Percentiles rank a stretch among this genome's conserved stretches.
Conservation (phyloP, 306 rosid genomes). For the Leucaena leucocephala region DNA sequence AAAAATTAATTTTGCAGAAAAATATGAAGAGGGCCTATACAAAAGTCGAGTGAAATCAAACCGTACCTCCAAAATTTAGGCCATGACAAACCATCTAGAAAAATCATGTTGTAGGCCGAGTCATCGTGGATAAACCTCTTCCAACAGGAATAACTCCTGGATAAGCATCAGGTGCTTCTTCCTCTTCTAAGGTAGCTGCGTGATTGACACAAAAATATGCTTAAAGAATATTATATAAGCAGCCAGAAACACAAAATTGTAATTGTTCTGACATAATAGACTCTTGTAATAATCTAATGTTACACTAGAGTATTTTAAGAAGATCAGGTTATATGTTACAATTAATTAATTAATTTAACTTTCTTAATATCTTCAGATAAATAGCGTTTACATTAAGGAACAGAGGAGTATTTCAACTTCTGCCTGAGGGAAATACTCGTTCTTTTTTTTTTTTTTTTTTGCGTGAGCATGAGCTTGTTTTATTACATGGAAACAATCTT, state of each 20-base stretch:
- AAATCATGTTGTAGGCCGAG: constrained; percentile 85
- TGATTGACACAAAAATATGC: neutral
- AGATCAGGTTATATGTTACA: too few relatives aligned
- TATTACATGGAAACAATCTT: constrained; percentile 1
- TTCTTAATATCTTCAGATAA: too few relatives aligned
- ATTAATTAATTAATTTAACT: too few relatives aligned
- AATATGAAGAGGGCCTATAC: neutral
- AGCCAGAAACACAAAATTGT: constrained; percentile 11
- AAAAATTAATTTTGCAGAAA: neutral
- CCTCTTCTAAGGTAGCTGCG: constrained; percentile 73
- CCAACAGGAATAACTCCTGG: constrained; percentile 81
- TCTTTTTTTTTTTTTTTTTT: neutral
- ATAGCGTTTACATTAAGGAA: too few relatives aligned
- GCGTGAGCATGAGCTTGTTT: neutral
- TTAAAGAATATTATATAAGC: constrained; percentile 7
- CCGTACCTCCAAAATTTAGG: constrained; percentile 35
- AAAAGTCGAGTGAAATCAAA: neutral
- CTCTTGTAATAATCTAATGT: neutral
- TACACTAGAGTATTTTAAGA: too few relatives aligned
- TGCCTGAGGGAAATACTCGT: neutral
- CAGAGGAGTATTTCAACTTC: neutral
- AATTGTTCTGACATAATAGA: neutral
- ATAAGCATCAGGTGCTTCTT: constrained; percentile 61
- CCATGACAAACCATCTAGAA: constrained; percentile 29
- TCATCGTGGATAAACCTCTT: constrained; percentile 95